Evolutionary conservation across 176 grass and related monocot species (phyloP).

Genomic region (Oryza longistaminata): DNA sequence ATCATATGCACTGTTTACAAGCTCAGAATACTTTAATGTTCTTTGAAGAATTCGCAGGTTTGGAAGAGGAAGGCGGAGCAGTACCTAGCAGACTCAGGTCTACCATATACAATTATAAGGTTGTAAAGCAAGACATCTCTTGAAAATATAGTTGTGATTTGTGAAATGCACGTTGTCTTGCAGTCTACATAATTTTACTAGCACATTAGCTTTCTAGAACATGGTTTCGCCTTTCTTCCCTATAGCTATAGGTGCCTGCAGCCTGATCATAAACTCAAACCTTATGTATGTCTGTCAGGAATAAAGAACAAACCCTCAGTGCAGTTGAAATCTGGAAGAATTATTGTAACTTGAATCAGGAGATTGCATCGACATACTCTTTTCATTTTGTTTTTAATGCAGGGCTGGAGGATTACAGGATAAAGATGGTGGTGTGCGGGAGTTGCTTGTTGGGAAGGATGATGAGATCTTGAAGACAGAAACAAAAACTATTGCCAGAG

Average conservation of each 20-base stretch:
- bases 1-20: neutral
- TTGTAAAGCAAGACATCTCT: conserved; percentile 4
- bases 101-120: conserved; percentile 96
- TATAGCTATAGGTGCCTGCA: neutral
- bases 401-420: conserved; percentile 95
- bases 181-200: neutral
- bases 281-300: neutral
- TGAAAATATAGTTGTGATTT: conserved; percentile 8
- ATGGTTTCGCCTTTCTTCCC: neutral
- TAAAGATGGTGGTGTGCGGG: conserved; percentile 82
- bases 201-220: neutral
- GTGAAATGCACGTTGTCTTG: neutral
- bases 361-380: neutral
- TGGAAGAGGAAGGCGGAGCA: conserved; percentile 95
- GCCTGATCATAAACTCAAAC: neutral
- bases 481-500: conserved; percentile 79
- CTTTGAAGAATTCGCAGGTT: conserved; percentile 35
- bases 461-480: conserved; percentile 88
- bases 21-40: neutral
- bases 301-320: neutral
- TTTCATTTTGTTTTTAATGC: neutral
- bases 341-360: neutral
- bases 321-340: neutral
- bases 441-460: conserved; percentile 77
- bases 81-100: conserved; percentile 77